A percentile compares a stretch with the other conserved stretches of the same genome.
phyloP scores from a whole-genome alignment of 2,329 filamentous ascomycete species.

The Penicillium oxalicum region DNA sequence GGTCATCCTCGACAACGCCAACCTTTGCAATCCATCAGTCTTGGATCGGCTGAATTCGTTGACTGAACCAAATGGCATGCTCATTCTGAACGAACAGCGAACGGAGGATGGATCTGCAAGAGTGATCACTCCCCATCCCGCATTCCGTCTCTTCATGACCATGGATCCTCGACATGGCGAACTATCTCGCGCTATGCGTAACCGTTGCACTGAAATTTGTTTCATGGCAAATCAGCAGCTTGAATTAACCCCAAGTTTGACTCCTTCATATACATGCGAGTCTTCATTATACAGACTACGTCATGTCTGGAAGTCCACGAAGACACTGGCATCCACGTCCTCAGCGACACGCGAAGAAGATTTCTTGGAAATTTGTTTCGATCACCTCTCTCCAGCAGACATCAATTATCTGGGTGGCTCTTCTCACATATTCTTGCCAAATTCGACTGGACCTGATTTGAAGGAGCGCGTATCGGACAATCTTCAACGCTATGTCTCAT shows the following conservation, averaged over 20 bases:
- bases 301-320: constrained; percentile 25
- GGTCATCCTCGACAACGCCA: constrained; percentile 95
- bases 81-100: constrained; percentile 92
- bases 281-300: constrained; percentile 38
- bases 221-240: constrained; percentile 48
- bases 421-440: constrained; percentile 17
- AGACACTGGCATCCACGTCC: neutral
- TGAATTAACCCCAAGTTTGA: constrained; percentile 9
- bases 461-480: constrained; percentile 13
- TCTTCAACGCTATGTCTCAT: constrained; percentile 28
- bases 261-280: constrained; percentile 35
- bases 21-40: constrained; percentile 90
- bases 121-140: constrained; percentile 71
- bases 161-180: constrained; percentile 90
- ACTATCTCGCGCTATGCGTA: constrained; percentile 91
- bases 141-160: constrained; percentile 89
- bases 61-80: constrained; percentile 78
- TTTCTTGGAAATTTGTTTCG: constrained; percentile 29
- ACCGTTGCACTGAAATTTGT: constrained; percentile 85
- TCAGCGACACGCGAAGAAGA: constrained; percentile 10
- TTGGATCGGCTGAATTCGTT: constrained; percentile 91
- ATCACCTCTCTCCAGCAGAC: constrained; percentile 33
- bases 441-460: constrained; percentile 6
- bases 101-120: constrained; percentile 73
- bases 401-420: constrained; percentile 8